phyloP scores from a whole-genome alignment of 139 green algal species.

The Zygnema cylindricum region DNA sequence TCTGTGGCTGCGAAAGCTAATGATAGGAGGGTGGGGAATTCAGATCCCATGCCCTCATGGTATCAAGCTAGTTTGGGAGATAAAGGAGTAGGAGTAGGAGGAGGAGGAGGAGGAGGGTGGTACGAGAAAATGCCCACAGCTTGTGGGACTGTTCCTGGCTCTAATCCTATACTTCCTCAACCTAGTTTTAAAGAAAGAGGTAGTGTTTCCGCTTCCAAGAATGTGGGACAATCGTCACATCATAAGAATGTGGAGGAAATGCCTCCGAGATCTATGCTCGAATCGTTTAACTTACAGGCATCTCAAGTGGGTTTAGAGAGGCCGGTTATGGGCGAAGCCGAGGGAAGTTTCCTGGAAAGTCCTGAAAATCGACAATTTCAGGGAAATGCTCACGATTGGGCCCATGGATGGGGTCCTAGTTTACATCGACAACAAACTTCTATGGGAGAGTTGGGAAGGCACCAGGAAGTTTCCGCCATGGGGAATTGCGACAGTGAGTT shows the following conservation, averaged over 20 bases:
- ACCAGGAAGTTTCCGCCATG: neutral
- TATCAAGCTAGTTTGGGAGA: too few relatives aligned
- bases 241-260: neutral
- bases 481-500: too few relatives aligned
- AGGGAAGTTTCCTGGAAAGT: neutral
- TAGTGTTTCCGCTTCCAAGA: neutral
- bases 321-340: neutral
- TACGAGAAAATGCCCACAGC: too few relatives aligned
- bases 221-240: neutral
- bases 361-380: neutral
- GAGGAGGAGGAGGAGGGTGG: too few relatives aligned
- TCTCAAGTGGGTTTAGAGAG: neutral
- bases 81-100: too few relatives aligned
- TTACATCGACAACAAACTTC: neutral
- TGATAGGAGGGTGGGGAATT: neutral
- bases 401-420: neutral
- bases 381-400: neutral
- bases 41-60: neutral
- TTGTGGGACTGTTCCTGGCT: too few relatives aligned
- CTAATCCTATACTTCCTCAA: too few relatives aligned
- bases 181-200: too few relatives aligned
- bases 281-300: neutral
- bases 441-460: neutral
- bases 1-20: too few relatives aligned
- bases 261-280: neutral